A percentile compares a stretch with the other conserved stretches of the same genome.
Conservation (phyloP, 208 protist genomes). For the Crithidia sp. region DNA sequence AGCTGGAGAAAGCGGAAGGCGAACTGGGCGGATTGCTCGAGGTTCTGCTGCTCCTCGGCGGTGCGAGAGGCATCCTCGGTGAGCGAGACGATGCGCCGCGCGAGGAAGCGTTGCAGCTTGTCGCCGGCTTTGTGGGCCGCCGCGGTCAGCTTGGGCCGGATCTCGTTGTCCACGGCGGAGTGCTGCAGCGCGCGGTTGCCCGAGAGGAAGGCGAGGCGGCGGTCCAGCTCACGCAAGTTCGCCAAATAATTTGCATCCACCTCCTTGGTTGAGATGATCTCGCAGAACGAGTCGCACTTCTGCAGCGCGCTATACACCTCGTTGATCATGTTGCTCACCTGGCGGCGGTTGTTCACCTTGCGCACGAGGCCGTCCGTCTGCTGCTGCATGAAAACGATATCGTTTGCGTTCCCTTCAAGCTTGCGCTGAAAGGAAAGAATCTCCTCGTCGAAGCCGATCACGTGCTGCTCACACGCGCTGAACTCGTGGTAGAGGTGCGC, state of each 20-base stretch:
- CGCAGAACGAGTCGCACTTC: constrained; percentile 87
- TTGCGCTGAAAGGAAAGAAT: constrained; percentile 84
- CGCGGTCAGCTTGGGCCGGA: constrained; percentile 69
- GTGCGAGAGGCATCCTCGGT: constrained; percentile 43
- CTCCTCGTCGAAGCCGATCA: constrained; percentile 84
- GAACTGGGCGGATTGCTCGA: constrained; percentile 71
- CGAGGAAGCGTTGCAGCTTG: constrained; percentile 79
- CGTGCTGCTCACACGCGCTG: constrained; percentile 66
- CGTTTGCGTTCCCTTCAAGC: constrained; percentile 73
- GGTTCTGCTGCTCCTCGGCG: constrained; percentile 49
- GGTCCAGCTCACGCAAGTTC: constrained; percentile 73
- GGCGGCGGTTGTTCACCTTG: constrained; percentile 73
- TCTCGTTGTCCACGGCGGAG: constrained; percentile 83
- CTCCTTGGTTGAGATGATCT: constrained; percentile 70
- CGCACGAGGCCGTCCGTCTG: constrained; percentile 73
- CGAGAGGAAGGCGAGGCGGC: constrained; percentile 73
- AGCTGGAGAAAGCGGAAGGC: constrained; percentile 75
- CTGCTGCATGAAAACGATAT: constrained; percentile 85
- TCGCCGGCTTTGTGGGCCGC: constrained; percentile 79
- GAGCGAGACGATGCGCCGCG: constrained; percentile 52
- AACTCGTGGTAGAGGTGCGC: constrained; percentile 74
- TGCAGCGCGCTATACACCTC: constrained; percentile 82
- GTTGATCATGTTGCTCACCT: constrained; percentile 78
- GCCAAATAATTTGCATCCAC: constrained; percentile 70
- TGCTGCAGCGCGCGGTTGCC: constrained; percentile 74